phyloP scores from a whole-genome alignment of 306 rosid species.

The Aeschynomene evenia region DNA sequence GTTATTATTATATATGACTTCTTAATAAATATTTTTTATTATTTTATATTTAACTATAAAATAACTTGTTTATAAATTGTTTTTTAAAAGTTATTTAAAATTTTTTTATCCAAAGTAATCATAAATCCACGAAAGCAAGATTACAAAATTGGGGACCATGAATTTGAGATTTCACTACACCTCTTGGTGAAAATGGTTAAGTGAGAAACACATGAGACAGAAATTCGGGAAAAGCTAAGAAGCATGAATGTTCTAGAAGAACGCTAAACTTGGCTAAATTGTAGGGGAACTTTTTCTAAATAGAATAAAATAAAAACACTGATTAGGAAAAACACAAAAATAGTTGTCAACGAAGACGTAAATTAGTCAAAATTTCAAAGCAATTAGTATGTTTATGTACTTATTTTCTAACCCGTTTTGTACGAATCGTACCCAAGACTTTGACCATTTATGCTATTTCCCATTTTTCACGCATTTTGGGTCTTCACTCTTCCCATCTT shows the following conservation, averaged over 20 bases:
- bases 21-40: too few relatives aligned
- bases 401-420: background rate
- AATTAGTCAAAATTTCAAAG: background rate
- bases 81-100: too few relatives aligned
- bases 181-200: background rate
- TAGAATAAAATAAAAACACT: background rate
- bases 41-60: too few relatives aligned
- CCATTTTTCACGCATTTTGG: background rate
- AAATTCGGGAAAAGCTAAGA: background rate
- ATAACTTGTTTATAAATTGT: too few relatives aligned
- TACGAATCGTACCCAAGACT: background rate
- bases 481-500: background rate
- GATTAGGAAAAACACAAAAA: background rate
- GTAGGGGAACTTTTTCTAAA: too few relatives aligned
- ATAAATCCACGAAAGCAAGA: background rate
- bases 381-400: too few relatives aligned
- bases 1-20: too few relatives aligned
- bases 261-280: background rate
- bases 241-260: background rate
- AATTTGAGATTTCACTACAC: background rate
- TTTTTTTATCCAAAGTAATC: too few relatives aligned
- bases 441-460: background rate
- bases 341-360: background rate
- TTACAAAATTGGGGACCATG: background rate
- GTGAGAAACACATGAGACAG: background rate